These are phyloP conservation scores for Lobosporangium transversale DNA, from an alignment of 192 early-diverging fungal species.

Conservation along the genomic window DNA sequence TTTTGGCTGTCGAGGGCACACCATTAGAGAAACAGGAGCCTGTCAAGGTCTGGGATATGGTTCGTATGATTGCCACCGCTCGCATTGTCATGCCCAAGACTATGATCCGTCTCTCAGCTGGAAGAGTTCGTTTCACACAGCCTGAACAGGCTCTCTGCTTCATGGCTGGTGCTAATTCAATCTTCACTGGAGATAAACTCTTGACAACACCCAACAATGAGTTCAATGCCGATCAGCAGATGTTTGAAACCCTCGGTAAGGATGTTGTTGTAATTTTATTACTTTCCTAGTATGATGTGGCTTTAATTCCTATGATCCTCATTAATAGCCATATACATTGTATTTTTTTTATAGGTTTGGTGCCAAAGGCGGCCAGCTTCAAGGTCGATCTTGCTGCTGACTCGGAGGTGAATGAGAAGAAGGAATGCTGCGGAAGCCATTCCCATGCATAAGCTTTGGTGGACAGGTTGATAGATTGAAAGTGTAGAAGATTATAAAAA, in stretches of 20 bases:
- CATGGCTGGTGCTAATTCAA: slow-evolving; percentile 85
- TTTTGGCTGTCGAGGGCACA: slow-evolving; percentile 84
- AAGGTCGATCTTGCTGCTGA: slow-evolving; percentile 49
- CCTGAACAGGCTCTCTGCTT: slow-evolving; percentile 82
- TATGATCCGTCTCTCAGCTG: slow-evolving; percentile 82
- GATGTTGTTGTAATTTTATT: neutral
- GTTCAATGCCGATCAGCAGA: slow-evolving; percentile 71
- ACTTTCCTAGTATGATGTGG: neutral
- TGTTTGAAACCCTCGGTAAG: slow-evolving; percentile 74
- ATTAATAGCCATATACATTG: no score
- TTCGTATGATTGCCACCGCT: slow-evolving; percentile 86
- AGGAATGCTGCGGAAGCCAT: slow-evolving; percentile 43
- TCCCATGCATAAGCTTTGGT: slow-evolving; percentile 37
- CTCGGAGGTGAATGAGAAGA: slow-evolving; percentile 22
- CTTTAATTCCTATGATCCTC: no score
- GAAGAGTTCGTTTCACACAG: slow-evolving; percentile 74
- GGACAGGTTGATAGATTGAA: no score
- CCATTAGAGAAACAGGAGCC: slow-evolving; percentile 80
- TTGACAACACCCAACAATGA: slow-evolving; percentile 86
- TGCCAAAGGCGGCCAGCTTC: slow-evolving; percentile 53
- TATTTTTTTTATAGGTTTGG: slow-evolving; percentile 32
- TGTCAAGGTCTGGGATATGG: slow-evolving; percentile 85
- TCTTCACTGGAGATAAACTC: slow-evolving; percentile 86
- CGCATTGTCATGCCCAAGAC: slow-evolving; percentile 83
- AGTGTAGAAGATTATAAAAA: no score